These are phyloP conservation scores for Serendipita sp. DNA, from an alignment of 1,284 basidiomycete species.

Conservation along the genomic window DNA sequence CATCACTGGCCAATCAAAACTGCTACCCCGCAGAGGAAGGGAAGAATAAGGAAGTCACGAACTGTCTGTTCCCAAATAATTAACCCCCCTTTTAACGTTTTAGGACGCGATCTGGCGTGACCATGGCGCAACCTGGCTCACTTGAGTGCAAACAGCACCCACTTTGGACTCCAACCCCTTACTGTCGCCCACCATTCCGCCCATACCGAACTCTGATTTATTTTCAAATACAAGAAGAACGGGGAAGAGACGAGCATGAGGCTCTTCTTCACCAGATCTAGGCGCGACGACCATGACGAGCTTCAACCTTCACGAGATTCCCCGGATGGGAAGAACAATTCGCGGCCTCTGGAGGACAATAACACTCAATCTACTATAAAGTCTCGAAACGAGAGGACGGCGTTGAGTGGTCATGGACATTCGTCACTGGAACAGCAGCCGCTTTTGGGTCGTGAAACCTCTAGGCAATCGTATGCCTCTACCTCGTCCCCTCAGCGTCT, in stretches of 20 bases:
- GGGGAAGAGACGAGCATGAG: not conserved
- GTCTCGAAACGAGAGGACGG: not conserved
- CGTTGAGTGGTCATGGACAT: not conserved
- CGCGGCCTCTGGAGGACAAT: too few species aligned
- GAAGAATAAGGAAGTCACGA: too few species aligned
- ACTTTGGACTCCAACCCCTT: not conserved
- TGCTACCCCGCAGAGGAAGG: too few species aligned
- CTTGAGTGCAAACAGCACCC: too few species aligned
- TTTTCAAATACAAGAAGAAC: not conserved
- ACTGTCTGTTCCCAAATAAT: too few species aligned
- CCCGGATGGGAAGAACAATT: too few species aligned
- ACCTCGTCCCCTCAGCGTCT: not conserved
- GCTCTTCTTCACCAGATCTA: not conserved
- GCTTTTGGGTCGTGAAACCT: not conserved
- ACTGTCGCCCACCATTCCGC: conserved; percentile 1
- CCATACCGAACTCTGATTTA: not conserved
- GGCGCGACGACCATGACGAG: not conserved
- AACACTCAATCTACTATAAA: too few species aligned
- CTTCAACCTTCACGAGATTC: too few species aligned
- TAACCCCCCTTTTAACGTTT: too few species aligned
- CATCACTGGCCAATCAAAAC: too few species aligned
- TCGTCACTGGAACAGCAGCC: not conserved
- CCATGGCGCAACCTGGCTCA: too few species aligned
- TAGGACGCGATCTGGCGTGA: too few species aligned
- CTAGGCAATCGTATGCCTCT: not conserved